Conservation (phyloP, 352 stramenopile genomes). For the Globisporangium parvum region DNA sequence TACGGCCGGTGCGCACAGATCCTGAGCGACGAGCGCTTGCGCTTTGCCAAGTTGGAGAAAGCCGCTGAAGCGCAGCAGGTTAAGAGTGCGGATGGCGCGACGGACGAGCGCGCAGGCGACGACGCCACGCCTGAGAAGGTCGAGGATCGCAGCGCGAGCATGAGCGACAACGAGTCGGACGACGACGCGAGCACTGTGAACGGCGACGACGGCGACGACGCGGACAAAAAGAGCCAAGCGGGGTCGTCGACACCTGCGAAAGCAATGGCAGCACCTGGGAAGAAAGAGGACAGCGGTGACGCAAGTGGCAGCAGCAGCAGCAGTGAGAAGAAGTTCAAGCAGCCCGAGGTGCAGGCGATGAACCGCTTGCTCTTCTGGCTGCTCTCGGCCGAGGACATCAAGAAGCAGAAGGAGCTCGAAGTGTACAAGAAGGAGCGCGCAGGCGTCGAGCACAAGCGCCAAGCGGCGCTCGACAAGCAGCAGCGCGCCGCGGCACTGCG, state of each 20-base stretch:
- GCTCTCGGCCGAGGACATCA: slow-evolving; percentile 79
- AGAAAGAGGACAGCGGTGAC: slow-evolving; percentile 7
- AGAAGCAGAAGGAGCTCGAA: slow-evolving; percentile 76
- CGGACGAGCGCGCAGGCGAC: neutral
- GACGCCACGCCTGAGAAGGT: slow-evolving; percentile 2
- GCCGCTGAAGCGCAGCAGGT: slow-evolving; percentile 15
- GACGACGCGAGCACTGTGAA: slow-evolving; percentile 38
- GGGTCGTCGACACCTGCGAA: neutral
- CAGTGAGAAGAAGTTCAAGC: slow-evolving; percentile 57
- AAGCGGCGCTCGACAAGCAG: slow-evolving; percentile 62
- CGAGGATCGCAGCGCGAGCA: slow-evolving; percentile 18
- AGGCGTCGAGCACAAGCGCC: slow-evolving; percentile 61
- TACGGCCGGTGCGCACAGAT: slow-evolving; percentile 85
- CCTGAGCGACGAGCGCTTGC: slow-evolving; percentile 60
- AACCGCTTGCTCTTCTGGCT: slow-evolving; percentile 84
- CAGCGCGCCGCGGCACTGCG: slow-evolving; percentile 53
- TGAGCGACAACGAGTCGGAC: slow-evolving; percentile 46
- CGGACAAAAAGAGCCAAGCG: slow-evolving; percentile 17
- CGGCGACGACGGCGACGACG: slow-evolving; percentile 21
- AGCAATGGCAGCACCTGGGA: slow-evolving; percentile 10
- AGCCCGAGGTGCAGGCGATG: slow-evolving; percentile 87
- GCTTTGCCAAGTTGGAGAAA: slow-evolving; percentile 64
- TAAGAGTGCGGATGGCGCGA: neutral
- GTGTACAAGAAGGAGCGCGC: slow-evolving; percentile 72
- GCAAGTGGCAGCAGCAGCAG: neutral